Evolutionary conservation across 257 asterid species (phyloP).

Genomic region (Sherardia arvensis): DNA sequence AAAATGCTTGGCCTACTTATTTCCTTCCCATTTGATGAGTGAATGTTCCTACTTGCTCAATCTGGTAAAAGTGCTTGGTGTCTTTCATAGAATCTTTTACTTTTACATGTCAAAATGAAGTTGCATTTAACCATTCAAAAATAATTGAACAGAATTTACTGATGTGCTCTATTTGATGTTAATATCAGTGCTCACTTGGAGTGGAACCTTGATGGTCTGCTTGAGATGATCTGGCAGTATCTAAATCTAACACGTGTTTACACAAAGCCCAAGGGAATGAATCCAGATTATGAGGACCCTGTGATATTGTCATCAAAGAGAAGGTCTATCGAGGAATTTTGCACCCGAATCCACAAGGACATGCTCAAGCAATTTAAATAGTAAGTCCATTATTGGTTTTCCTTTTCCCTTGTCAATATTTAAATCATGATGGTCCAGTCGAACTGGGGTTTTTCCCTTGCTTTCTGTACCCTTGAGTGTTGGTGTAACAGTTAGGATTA

Average conservation of each 20-base stretch:
- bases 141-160: not conserved
- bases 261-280: constrained; percentile 98
- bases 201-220: constrained; percentile 98
- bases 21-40: too few relatives aligned
- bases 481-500: not conserved
- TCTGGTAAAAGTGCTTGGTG: not conserved
- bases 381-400: constrained; percentile 31
- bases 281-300: constrained; percentile 98
- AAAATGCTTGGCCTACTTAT: not conserved
- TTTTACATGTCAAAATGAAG: not conserved
- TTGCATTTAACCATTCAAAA: not conserved
- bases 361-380: constrained; percentile 90
- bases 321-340: constrained; percentile 86
- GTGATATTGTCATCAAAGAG: constrained; percentile 90
- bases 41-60: too few relatives aligned
- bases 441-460: too few relatives aligned
- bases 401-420: not conserved
- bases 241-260: constrained; percentile 87
- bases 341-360: constrained; percentile 86
- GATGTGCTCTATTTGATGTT: not conserved
- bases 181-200: constrained; percentile 86
- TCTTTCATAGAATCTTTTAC: constrained; percentile 2
- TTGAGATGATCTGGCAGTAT: constrained; percentile 94
- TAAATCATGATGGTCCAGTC: not conserved
- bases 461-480: not conserved